phyloP scores from a whole-genome alignment of 768 basidiomycete genomes.

The Suillus tomentosus region DNA sequence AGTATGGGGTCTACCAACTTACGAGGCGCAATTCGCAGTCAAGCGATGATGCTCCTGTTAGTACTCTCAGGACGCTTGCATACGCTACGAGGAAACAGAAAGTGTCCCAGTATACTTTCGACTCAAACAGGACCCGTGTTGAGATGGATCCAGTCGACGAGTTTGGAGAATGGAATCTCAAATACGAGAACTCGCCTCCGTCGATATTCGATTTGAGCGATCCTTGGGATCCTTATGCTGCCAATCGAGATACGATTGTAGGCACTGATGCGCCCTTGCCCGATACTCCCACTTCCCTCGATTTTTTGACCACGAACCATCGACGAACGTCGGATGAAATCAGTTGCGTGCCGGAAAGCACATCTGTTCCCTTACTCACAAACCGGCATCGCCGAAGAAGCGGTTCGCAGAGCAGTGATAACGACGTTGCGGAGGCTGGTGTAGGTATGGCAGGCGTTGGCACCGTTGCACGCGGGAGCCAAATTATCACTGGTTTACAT shows the following conservation, averaged over 20 bases:
- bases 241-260: constrained; percentile 32
- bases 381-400: constrained; percentile 26
- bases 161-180: constrained; percentile 16
- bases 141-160: constrained; percentile 15
- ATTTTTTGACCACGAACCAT: constrained; percentile 12
- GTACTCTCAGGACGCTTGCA: constrained; percentile 41
- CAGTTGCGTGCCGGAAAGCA: constrained; percentile 16
- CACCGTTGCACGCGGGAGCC: constrained; percentile 40
- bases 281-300: constrained; percentile 18
- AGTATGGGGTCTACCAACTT: constrained; percentile 35
- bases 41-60: constrained; percentile 35
- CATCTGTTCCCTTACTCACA: constrained; percentile 34
- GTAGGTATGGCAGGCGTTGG: constrained; percentile 49
- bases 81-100: constrained; percentile 40
- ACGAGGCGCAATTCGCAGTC: constrained; percentile 31
- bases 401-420: constrained; percentile 16
- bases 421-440: constrained; percentile 27
- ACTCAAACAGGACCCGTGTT: constrained; percentile 33
- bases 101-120: constrained; percentile 36
- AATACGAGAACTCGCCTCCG: constrained; percentile 4
- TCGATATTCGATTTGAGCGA: constrained; percentile 18
- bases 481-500: constrained; percentile 21
- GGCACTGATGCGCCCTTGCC: constrained; percentile 25
- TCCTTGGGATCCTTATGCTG: constrained; percentile 27
- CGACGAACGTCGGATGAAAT: constrained; percentile 10